A percentile compares a stretch with the other conserved stretches of the same genome.
Conservation (phyloP, 306 rosid species). For the Pachyrhizus erosus region DNA sequence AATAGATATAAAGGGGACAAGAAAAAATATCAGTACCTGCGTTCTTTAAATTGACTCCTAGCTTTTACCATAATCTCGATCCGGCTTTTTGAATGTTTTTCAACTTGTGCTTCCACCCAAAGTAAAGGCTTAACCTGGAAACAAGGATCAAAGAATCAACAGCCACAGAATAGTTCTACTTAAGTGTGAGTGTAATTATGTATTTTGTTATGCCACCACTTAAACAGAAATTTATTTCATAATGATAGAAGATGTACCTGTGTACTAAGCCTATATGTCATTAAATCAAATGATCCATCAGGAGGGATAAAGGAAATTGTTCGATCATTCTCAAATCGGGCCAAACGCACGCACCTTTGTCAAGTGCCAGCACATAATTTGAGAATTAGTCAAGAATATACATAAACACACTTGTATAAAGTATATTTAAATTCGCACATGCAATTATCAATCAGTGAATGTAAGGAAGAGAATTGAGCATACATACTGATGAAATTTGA, state of each 20-base stretch:
- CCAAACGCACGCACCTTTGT: constrained; percentile 96
- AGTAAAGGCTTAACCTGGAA: constrained; percentile 91
- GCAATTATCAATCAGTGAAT: constrained; percentile 6
- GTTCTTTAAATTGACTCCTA: constrained; percentile 99
- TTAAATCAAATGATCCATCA: constrained; percentile 98
- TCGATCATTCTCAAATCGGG: constrained; percentile 99
- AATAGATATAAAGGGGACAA: background rate
- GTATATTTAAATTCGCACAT: constrained; percentile 33
- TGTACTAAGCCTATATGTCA: constrained; percentile 96
- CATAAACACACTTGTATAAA: constrained; percentile 15
- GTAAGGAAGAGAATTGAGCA: constrained; percentile 49
- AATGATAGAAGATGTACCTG: constrained; percentile 66
- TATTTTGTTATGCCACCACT: constrained; percentile 37
- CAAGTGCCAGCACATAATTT: constrained; percentile 43
- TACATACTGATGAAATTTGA: constrained; percentile 98
- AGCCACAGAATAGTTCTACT: background rate
- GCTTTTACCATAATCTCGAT: constrained; percentile 94
- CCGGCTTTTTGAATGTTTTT: constrained; percentile 97
- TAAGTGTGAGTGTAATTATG: background rate
- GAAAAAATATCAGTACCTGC: constrained; percentile 66
- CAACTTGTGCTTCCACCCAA: constrained; percentile 99
- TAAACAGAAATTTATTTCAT: constrained; percentile 36
- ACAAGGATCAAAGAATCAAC: constrained; percentile 35
- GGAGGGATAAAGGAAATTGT: constrained; percentile 98
- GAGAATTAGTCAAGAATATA: constrained; percentile 35